phyloP scores from a whole-genome alignment of 768 basidiomycete genomes.

The Rhizopogon vinicolor region DNA sequence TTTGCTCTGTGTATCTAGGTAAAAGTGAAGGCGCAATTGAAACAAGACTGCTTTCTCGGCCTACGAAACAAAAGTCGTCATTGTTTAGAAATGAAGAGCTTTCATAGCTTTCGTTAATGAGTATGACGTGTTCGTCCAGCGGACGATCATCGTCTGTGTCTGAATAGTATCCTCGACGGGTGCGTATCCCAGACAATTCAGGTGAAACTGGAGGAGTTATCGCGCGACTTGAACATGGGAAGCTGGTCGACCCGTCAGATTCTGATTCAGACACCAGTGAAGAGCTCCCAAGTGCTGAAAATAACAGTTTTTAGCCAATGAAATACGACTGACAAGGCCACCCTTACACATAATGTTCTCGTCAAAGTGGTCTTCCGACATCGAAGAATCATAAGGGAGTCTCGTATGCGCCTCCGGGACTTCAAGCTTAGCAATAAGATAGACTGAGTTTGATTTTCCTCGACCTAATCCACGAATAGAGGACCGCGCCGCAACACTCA shows the following conservation, averaged over 20 bases:
- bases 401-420: constrained; percentile 1
- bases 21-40: constrained; percentile 34
- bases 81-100: not conserved
- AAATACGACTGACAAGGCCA: not conserved
- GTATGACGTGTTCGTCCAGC: constrained; percentile 14
- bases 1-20: constrained; percentile 41
- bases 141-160: constrained; percentile 13
- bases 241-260: not conserved
- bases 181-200: constrained; percentile 7
- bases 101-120: not conserved
- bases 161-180: constrained; percentile 16
- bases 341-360: not conserved
- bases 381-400: not conserved
- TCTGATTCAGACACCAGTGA: not conserved
- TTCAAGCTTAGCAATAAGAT: constrained; percentile 18
- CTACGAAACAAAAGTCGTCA: not conserved
- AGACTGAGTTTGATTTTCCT: constrained; percentile 1
- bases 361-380: not conserved
- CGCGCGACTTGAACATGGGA: not conserved
- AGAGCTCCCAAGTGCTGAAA: not conserved
- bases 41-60: not conserved
- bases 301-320: not conserved
- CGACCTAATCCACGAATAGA: constrained; percentile 8
- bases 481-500: constrained; percentile 27
- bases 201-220: not conserved